Evolutionary conservation across 371 early-diverging fungal genomes (phyloP), one percentile per base, ranked within the genome.

Genomic region (Funneliformis caledonium): DNA sequence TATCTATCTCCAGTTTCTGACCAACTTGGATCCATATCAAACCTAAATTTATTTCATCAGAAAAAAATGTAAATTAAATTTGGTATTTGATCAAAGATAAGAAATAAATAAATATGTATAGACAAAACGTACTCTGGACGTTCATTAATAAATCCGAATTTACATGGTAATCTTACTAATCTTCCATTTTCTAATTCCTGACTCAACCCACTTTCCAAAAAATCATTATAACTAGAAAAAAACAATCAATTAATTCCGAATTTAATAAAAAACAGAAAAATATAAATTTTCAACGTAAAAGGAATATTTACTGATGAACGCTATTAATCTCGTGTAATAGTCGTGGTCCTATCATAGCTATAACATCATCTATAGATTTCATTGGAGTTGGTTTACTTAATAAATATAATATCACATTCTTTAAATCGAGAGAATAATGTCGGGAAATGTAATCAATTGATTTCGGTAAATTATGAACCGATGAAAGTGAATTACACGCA

Each of bases 1-100:
- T 98, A 98, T 52, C 96, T 86, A 85, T 98, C 98, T 9, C 99
- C 99, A 0, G 97, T 97, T 85, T 99, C 98, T 9, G 97, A 92
- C 98, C 99, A 99, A 69, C 92, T 90, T 5, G 95, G 92, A 84
- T 97, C 97, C 87, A 93, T 89, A 62, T 93, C 94, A 83, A 94
- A 95, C 80, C 93, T 93, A 83, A 3, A 56, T 37, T 37, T 8
- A 52, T 50, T 26, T 33, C 22, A 14, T 48, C 11, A 9, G 7
- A 7, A 47, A 52, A 52, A 52, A 16, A 52, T 52, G 16, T 14
- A 52, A 52, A 56, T 56, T 16, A 56, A 19, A 5, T 7, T 50
- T 50, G 16, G 16, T 50, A 26, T 42, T 14, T 47, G 4, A 80
- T 22, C 5, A 81, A 85, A 26, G 19, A 22, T 26, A 69, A 16